These are phyloP conservation scores for Cordyceps javanica DNA, from an alignment of 2,329 filamentous ascomycete species.

Conservation along the genomic window DNA sequence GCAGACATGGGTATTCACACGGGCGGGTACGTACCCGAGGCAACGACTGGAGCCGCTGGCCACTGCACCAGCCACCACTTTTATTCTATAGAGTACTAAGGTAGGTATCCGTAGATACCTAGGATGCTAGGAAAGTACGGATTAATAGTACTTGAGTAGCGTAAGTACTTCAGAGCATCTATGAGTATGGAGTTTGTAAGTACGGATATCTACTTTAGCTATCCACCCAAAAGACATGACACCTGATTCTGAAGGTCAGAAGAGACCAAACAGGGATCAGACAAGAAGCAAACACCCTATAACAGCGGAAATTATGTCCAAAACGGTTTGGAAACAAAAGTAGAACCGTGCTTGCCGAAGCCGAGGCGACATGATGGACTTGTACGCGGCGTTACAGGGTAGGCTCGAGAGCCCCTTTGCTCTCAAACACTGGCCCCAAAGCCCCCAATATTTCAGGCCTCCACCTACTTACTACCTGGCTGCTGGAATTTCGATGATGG, in stretches of 20 bases:
- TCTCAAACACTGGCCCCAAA: background rate
- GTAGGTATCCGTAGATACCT: too few relatives aligned
- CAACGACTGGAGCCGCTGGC: background rate
- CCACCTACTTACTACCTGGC: background rate
- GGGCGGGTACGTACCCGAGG: constrained; percentile 2
- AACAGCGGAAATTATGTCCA: background rate
- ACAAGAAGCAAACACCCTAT: background rate
- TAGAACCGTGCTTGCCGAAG: background rate
- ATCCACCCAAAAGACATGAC: too few relatives aligned
- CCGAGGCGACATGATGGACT: background rate
- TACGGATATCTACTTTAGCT: too few relatives aligned
- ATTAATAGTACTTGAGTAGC: too few relatives aligned
- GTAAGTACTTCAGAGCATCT: too few relatives aligned
- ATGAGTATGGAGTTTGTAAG: too few relatives aligned
- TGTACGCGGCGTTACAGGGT: background rate
- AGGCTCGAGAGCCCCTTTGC: too few relatives aligned
- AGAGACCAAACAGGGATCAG: background rate
- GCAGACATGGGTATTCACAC: too few relatives aligned
- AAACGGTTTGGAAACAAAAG: background rate
- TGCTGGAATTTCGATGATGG: background rate
- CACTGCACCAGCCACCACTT: background rate
- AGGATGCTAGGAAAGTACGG: background rate
- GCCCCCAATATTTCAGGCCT: too few relatives aligned
- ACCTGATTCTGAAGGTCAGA: too few relatives aligned
- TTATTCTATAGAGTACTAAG: background rate